A percentile compares a stretch with the other conserved stretches of the same genome.
Conservation (phyloP, 495 filamentous ascomycete species). For the Xylaria longipes region DNA sequence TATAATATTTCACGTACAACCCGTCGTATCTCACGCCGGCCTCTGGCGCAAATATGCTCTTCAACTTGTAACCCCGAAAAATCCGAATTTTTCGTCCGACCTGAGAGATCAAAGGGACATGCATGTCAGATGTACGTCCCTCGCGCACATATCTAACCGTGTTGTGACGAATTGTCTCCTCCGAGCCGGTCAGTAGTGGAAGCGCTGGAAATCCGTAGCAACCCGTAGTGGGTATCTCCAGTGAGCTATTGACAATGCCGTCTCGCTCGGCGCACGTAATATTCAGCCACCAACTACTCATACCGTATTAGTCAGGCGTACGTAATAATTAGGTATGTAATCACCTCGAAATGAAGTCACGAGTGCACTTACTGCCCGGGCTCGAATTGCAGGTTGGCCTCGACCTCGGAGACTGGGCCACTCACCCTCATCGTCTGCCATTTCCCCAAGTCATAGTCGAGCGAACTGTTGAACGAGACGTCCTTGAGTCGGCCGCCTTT, state of each 20-base stretch:
- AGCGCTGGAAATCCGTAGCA: conserved; percentile 44
- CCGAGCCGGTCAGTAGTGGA: conserved; percentile 52
- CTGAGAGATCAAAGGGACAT: conserved; percentile 44
- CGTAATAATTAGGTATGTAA: neutral
- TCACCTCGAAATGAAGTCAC: neutral
- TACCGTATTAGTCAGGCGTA: conserved; percentile 4
- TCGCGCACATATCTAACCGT: conserved; percentile 45
- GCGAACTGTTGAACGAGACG: conserved; percentile 37
- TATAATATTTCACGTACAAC: no score
- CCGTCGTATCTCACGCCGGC: conserved; percentile 59
- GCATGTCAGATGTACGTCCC: conserved; percentile 44
- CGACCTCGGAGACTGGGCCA: conserved; percentile 36
- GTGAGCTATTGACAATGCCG: conserved; percentile 48
- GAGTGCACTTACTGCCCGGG: conserved; percentile 41
- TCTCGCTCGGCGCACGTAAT: conserved; percentile 54
- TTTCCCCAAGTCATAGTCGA: conserved; percentile 28
- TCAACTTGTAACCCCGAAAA: conserved; percentile 49
- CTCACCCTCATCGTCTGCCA: conserved; percentile 35
- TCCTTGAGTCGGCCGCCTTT: conserved; percentile 42
- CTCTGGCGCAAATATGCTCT: conserved; percentile 50
- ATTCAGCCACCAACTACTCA: conserved; percentile 56
- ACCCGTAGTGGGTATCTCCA: conserved; percentile 45
- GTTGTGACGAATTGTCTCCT: conserved; percentile 40
- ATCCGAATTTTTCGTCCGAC: conserved; percentile 52
- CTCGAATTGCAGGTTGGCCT: conserved; percentile 42